Percentiles rank a stretch among this genome's conserved stretches.
Conservation (phyloP, 108 stramenopile genomes). For the Seminavis robusta region DNA sequence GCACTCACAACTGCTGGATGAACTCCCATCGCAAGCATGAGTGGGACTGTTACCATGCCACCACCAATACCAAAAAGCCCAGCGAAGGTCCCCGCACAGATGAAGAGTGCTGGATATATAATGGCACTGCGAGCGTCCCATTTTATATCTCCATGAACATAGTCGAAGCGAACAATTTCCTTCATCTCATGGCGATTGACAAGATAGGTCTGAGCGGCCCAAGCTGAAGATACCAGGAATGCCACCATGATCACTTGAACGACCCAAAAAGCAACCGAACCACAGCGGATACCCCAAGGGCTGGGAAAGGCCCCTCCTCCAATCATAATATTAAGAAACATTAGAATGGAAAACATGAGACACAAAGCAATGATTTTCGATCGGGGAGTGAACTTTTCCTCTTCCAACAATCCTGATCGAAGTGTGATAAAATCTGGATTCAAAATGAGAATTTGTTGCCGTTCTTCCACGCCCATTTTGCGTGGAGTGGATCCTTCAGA, state of each 20-base stretch:
- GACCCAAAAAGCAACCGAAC: conserved; percentile 86
- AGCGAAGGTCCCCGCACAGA: conserved; percentile 89
- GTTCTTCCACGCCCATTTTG: conserved; percentile 26
- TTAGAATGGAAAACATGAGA: conserved; percentile 75
- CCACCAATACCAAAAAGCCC: conserved; percentile 92
- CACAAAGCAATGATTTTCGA: conserved; percentile 62
- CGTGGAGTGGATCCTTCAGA: conserved; percentile 6
- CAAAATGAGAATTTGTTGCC: conserved; percentile 42
- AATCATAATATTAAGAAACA: conserved; percentile 88
- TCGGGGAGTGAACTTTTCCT: conserved; percentile 67
- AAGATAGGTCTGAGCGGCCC: conserved; percentile 81
- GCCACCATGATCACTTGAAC: conserved; percentile 83
- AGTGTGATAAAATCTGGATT: conserved; percentile 62
- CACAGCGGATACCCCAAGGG: conserved; percentile 93
- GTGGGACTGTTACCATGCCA: conserved; percentile 89
- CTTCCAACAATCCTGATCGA: conserved; percentile 55
- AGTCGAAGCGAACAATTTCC: conserved; percentile 79
- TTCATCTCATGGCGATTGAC: conserved; percentile 79
- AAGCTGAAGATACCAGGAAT: conserved; percentile 72
- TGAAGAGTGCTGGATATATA: conserved; percentile 88
- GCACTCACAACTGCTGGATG: conserved; percentile 90
- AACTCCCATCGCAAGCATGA: conserved; percentile 95
- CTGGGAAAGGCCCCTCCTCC: conserved; percentile 86
- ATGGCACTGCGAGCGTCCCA: conserved; percentile 86
- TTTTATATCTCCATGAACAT: conserved; percentile 93